Conservation (phyloP, 2,329 filamentous ascomycete species). For the Coniosporium uncinatum region DNA sequence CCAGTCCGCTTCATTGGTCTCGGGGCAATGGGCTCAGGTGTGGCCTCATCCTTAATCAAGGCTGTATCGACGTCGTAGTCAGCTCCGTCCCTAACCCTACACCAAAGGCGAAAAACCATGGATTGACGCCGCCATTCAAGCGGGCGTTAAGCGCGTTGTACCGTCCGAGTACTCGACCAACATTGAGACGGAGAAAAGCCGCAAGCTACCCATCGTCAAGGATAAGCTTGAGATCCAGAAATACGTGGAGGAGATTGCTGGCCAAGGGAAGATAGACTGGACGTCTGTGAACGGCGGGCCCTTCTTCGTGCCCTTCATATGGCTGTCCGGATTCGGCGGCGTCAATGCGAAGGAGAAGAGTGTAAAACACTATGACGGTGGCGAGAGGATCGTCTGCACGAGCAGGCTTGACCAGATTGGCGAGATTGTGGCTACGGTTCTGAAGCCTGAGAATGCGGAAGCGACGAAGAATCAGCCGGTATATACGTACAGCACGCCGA, state of each 20-base stretch:
- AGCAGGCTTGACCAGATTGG: conserved; percentile 5
- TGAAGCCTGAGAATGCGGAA: conserved; percentile 5
- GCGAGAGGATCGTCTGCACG: neutral
- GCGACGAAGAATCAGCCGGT: conserved; percentile 8
- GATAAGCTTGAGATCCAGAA: conserved; percentile 8
- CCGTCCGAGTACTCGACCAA: conserved; percentile 21
- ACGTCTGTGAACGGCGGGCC: conserved; percentile 8
- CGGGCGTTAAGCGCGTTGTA: conserved; percentile 23
- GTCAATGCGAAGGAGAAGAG: conserved; percentile 8
- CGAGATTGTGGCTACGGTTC: conserved; percentile 3
- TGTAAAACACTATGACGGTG: conserved; percentile 5
- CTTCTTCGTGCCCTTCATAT: conserved; percentile 10
- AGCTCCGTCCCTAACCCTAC: neutral
- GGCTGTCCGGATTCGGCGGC: conserved; percentile 6
- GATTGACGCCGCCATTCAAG: conserved; percentile 24
- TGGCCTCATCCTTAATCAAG: neutral
- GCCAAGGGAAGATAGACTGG: conserved; percentile 7
- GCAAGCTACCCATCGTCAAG: conserved; percentile 5
- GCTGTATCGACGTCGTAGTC: neutral
- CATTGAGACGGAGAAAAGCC: conserved; percentile 5
- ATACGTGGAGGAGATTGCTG: conserved; percentile 7
- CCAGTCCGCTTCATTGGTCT: neutral
- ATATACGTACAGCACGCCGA: conserved; percentile 7
- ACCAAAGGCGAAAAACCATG: conserved; percentile 9
- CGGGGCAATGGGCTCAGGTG: neutral